Conservation (phyloP, 306 rosid genomes). For the Lathyrus aphaca region DNA sequence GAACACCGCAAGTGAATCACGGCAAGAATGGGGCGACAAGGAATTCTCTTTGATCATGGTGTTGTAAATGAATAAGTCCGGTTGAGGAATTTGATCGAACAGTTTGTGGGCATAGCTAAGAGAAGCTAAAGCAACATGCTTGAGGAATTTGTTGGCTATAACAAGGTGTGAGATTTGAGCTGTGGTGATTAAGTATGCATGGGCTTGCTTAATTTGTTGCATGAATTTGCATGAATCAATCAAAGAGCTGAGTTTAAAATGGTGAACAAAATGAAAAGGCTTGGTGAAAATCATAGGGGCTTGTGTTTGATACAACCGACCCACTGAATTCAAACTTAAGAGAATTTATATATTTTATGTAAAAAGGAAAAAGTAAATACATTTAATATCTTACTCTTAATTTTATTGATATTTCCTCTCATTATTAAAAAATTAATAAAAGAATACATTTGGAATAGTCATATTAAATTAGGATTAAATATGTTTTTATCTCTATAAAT, state of each 20-base stretch:
- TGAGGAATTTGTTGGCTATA: constrained; percentile 51
- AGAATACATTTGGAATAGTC: too few species aligned
- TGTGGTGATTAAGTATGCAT: constrained; percentile 54
- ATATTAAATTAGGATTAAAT: too few species aligned
- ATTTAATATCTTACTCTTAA: too few species aligned
- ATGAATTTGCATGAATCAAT: constrained; percentile 58
- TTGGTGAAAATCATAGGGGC: constrained; percentile 41
- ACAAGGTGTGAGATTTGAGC: constrained; percentile 47
- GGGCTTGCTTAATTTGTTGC: constrained; percentile 55
- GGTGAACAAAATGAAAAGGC: constrained; percentile 31
- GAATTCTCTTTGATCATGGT: constrained; percentile 63
- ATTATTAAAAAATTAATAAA: too few species aligned
- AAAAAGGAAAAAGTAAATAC: too few species aligned
- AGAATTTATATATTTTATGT: too few species aligned
- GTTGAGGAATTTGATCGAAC: constrained; percentile 61
- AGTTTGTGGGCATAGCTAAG: constrained; percentile 54
- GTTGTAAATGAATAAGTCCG: constrained; percentile 59
- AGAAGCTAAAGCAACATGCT: constrained; percentile 40
- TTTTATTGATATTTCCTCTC: too few species aligned
- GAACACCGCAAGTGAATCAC: constrained; percentile 42
- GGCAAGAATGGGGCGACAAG: constrained; percentile 43
- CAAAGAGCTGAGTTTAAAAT: constrained; percentile 32
- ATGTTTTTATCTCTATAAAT: too few species aligned
- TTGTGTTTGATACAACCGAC: not conserved
- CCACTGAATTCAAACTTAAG: not conserved